phyloP scores from a whole-genome alignment of 306 rosid genomes.

The Cicer judaicum region DNA sequence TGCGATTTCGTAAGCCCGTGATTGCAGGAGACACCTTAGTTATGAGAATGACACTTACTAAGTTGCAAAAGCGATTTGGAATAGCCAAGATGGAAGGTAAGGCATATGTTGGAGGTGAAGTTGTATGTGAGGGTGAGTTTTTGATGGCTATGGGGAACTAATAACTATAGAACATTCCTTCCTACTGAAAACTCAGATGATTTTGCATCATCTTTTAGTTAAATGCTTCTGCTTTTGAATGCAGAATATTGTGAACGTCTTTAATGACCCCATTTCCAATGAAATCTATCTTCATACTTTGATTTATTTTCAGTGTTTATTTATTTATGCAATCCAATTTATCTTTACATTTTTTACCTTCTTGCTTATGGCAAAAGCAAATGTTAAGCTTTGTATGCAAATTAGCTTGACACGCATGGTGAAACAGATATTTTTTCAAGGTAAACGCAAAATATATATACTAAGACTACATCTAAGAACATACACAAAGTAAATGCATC shows the following conservation, averaged over 20 bases:
- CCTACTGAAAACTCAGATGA: constrained; percentile 28
- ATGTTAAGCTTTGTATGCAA: not conserved
- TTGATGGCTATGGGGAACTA: constrained; percentile 73
- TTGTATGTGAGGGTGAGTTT: constrained; percentile 92
- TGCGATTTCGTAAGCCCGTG: constrained; percentile 87
- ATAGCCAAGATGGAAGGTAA: constrained; percentile 95
- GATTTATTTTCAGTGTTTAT: not conserved
- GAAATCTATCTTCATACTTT: constrained; percentile 22
- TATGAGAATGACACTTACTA: constrained; percentile 86
- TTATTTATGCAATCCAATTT: constrained; percentile 28
- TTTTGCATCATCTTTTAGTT: constrained; percentile 34
- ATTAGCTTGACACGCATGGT: not conserved
- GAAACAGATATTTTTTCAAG: constrained; percentile 7
- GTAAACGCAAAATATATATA: constrained; percentile 25
- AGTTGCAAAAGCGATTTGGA: constrained; percentile 88
- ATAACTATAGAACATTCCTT: constrained; percentile 30
- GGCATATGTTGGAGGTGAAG: constrained; percentile 91
- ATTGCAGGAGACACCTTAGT: constrained; percentile 92
- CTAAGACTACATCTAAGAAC: constrained; percentile 23
- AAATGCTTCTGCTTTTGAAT: constrained; percentile 27
- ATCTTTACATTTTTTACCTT: not conserved
- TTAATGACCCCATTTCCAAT: constrained; percentile 28
- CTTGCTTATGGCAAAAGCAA: not conserved
- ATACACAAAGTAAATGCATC: constrained; percentile 43
- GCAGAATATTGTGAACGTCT: constrained; percentile 18